Evolutionary conservation across 2,329 filamentous ascomycete species (phyloP).

Genomic region (Neofusicoccum umdonicola): DNA sequence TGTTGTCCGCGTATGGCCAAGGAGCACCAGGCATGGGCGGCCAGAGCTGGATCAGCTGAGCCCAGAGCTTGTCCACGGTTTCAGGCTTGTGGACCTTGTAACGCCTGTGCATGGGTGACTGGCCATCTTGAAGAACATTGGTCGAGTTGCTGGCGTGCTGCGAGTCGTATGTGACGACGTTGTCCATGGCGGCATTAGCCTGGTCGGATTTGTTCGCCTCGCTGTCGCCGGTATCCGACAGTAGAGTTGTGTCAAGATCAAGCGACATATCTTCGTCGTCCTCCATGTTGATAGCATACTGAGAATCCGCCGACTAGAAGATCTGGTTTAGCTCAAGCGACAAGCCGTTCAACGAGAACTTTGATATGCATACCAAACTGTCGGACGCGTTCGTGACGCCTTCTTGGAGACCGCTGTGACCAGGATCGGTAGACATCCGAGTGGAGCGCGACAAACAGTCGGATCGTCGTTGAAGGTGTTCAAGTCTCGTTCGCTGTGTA

Average conservation of each 20-base stretch:
- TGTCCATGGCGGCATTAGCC: neutral
- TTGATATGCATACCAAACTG: neutral
- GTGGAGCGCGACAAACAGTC: neutral
- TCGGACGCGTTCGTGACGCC: neutral
- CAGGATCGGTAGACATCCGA: neutral
- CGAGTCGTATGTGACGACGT: neutral
- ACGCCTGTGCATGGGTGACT: too few species aligned
- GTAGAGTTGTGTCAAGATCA: neutral
- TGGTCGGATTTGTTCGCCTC: constrained; percentile 14
- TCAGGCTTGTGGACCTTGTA: too few species aligned
- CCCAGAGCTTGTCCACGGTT: neutral
- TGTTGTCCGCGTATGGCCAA: neutral
- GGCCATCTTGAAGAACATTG: too few species aligned
- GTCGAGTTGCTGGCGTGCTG: too few species aligned
- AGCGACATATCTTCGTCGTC: neutral
- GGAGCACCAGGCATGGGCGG: neutral
- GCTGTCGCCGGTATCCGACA: constrained; percentile 21
- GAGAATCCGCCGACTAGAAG: too few species aligned
- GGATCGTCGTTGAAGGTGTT: neutral
- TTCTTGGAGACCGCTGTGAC: neutral
- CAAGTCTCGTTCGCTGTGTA: neutral
- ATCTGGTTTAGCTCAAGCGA: too few species aligned
- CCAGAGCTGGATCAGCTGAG: neutral
- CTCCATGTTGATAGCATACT: neutral
- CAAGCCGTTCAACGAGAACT: too few species aligned